Percentiles rank a stretch among this genome's conserved stretches.
These are phyloP conservation scores for Aspergillus caelatus DNA, from an alignment of 2,329 filamentous ascomycete species.

Conservation along the genomic window DNA sequence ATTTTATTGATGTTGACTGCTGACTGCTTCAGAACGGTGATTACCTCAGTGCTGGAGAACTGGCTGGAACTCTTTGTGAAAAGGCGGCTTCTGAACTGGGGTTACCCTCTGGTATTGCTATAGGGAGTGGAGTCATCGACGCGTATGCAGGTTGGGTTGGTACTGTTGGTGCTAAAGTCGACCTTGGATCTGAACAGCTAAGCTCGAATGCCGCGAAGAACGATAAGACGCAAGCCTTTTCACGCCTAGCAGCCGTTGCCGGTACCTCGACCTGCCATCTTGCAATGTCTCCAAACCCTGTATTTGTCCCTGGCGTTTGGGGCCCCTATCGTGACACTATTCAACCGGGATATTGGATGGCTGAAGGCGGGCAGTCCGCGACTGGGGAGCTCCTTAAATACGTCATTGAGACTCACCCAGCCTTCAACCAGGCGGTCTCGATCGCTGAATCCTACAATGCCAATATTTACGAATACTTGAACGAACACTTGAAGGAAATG, in stretches of 20 bases:
- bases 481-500: slow-evolving; percentile 80
- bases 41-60: slow-evolving; percentile 88
- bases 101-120: slow-evolving; percentile 81
- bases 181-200: slow-evolving; percentile 69
- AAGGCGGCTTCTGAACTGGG: slow-evolving; percentile 83
- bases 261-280: slow-evolving; percentile 97
- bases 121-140: slow-evolving; percentile 96
- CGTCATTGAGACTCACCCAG: slow-evolving; percentile 92
- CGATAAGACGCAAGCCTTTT: slow-evolving; percentile 90
- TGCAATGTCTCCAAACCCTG: slow-evolving; percentile 88
- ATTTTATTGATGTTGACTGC: neutral
- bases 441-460: slow-evolving; percentile 79
- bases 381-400: slow-evolving; percentile 94
- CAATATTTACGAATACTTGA: slow-evolving; percentile 95
- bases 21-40: slow-evolving; percentile 71
- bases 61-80: slow-evolving; percentile 81
- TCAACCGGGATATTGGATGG: slow-evolving; percentile 91
- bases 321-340: slow-evolving; percentile 95
- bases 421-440: slow-evolving; percentile 77
- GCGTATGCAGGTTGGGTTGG: slow-evolving; percentile 99
- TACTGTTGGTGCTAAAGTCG: slow-evolving; percentile 95
- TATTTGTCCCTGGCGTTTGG: slow-evolving; percentile 96
- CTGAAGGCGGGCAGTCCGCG: slow-evolving; percentile 93
- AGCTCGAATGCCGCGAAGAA: slow-evolving; percentile 72
- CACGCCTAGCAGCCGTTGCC: slow-evolving; percentile 87